Conservation (phyloP, 2,329 filamentous ascomycete genomes). For the Epicoccum sorghinum region DNA sequence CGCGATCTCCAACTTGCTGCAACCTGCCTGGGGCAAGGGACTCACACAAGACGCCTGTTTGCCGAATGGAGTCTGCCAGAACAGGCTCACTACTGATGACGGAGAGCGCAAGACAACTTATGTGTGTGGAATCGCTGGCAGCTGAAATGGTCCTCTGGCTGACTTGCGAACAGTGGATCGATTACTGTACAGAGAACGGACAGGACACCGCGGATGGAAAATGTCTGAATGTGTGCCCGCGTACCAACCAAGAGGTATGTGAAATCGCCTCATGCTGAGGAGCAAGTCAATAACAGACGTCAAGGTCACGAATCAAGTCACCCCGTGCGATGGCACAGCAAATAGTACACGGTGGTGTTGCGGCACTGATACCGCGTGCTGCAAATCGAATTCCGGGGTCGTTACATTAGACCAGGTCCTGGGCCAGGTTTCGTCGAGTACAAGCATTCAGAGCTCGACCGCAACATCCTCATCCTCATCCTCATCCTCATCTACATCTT, state of each 20-base stretch:
- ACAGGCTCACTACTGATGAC: constrained; percentile 3
- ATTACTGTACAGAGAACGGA: constrained; percentile 6
- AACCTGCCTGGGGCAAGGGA: constrained; percentile 6
- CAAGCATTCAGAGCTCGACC: neutral
- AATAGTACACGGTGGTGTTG: constrained; percentile 12
- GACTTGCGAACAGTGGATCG: neutral
- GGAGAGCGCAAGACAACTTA: constrained; percentile 4
- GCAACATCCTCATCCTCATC: constrained; percentile 1
- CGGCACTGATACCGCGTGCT: constrained; percentile 1
- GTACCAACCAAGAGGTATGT: neutral
- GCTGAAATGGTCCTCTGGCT: neutral
- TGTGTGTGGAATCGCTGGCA: neutral
- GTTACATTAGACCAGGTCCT: constrained; percentile 3
- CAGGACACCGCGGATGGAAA: neutral
- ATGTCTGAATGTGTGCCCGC: constrained; percentile 5
- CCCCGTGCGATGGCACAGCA: constrained; percentile 8
- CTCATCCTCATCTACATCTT: neutral
- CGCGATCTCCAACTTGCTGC: neutral
- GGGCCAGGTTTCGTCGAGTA: constrained; percentile 7
- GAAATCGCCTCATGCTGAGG: neutral
- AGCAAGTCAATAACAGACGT: neutral
- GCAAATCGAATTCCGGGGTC: neutral
- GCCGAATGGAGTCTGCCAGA: constrained; percentile 10
- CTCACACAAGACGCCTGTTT: constrained; percentile 7
- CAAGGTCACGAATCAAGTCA: constrained; percentile 9